Evolutionary conservation across 1,284 basidiomycete genomes (phyloP), one percentile per base, ranked within the genome.

Genomic region (Leucoagaricus sp.): DNA sequence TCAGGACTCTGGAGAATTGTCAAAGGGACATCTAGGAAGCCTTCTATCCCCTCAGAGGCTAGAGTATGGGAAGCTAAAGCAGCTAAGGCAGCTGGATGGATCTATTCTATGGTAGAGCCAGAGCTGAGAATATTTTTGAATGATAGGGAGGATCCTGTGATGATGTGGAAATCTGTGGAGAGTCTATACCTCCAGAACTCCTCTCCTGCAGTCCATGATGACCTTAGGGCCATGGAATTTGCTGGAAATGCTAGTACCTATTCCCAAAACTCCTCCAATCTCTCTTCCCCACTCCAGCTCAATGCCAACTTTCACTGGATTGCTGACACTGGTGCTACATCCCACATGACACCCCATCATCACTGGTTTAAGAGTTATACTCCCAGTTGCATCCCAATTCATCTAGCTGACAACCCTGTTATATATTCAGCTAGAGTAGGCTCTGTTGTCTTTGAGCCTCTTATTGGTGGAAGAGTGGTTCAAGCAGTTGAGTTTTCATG

Each of bases 261-360:
- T 23, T 5, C 42, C 42, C 42, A 23, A 12, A 23, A 13, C 42
- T 31, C 44, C 13, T 28, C 46, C 29, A n/a, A 9, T 29, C 19
- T 28, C 15, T 6, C 29, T 1, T 47, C 25, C 3, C 42, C 45
- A 15, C 15, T 28, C 9, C 26, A 28, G 21, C 45, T 28, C 15
- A 17, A 28, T 28, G 12, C 45, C 36, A 9, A 29, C 47, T 49
- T 62, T 58, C 12, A 65, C 50, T 72, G 68, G 69, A 68, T 62
- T 64, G 61, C 66, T 59, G 70, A 74, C 61, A 69, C 69, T 65
- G 71, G 70, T 46, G 68, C 71, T 60, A 70, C 69, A 60, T 68
- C 67, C 65, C 66, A 73, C 67, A 73, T 74, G 72, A 72, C 68
- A 8, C 69, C 69, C 4, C 67, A 73, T 61, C 55, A 55, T 40